Evolutionary conservation across 768 basidiomycete genomes (phyloP).

Genomic region (Pisolithus marmoratus): DNA sequence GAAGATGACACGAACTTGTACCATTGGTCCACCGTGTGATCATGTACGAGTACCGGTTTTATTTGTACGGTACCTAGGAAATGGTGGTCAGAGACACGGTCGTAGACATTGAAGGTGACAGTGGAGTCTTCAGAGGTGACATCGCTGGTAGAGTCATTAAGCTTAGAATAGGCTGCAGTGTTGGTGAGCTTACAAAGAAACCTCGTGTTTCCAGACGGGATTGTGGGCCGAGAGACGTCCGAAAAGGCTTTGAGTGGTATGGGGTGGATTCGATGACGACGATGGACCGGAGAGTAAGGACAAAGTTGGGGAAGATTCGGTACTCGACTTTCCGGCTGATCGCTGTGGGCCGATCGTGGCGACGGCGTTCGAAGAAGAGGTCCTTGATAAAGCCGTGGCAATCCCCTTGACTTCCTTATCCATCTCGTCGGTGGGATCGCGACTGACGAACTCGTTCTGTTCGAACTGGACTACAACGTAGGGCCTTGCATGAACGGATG

Average conservation of each 20-base stretch:
- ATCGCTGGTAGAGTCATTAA: constrained; percentile 55
- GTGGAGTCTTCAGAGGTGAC: constrained; percentile 83
- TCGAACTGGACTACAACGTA: constrained; percentile 99
- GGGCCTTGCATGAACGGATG: constrained; percentile 58
- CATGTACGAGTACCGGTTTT: constrained; percentile 86
- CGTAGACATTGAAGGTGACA: constrained; percentile 88
- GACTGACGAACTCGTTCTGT: constrained; percentile 95
- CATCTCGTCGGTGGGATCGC: constrained; percentile 79
- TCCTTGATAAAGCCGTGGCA: constrained; percentile 51
- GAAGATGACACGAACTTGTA: constrained; percentile 64
- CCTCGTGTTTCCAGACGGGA: constrained; percentile 99
- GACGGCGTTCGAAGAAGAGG: constrained; percentile 52
- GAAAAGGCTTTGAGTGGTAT: constrained; percentile 45
- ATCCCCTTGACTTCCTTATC: constrained; percentile 88
- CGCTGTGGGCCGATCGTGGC: constrained; percentile 52
- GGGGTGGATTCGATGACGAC: constrained; percentile 19
- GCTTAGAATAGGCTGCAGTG: constrained; percentile 9
- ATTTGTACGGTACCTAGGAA: constrained; percentile 92
- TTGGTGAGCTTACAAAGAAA: constrained; percentile 76
- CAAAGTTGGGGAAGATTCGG: constrained; percentile 39
- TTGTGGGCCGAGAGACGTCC: constrained; percentile 70
- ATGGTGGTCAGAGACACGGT: constrained; percentile 75
- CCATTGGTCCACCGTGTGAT: constrained; percentile 96
- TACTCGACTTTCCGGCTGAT: constrained; percentile 37
- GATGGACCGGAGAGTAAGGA: constrained; percentile 35